Evolutionary conservation across 2,329 filamentous ascomycete genomes (phyloP), one percentile per base, ranked within the genome.

Genomic region (Plectosphaerella cucumerina): DNA sequence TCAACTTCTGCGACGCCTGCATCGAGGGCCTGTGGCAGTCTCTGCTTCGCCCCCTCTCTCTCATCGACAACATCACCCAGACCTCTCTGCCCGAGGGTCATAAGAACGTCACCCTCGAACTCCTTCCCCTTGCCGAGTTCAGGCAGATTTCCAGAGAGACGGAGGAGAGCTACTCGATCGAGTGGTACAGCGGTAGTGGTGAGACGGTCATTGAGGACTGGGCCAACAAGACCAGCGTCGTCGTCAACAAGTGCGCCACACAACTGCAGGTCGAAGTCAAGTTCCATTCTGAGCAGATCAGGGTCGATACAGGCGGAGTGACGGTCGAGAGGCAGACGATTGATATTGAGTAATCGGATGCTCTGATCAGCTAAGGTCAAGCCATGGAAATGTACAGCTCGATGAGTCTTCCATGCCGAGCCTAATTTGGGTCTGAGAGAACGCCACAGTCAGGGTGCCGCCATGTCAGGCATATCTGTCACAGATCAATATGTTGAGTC

Each of bases 11-110:
- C 54, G 44, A 56, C 41, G 62, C 61, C 26, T 65, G 62, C 45
- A 59, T 63, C 20, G 62, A 65, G 45, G 62, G 62, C 14, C 51
- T 65, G 3, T 65, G 62, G 62, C 52, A 60, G 11, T 58, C 59
- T 8, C 62, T 65, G 17, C 60, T 65, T 9, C 35, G 50, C 5
- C 49, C 53, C 4, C 55, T 65, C 37, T 53, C 55, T 4, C 46
- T 65, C 23, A 56, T 65, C 54, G 62, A 65, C 44, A 60, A 59
- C 33, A 26, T 63, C 49, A 64, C 61, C 6, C 58, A 63, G 49
- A 44, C 39, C 3, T 47, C 53, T 14, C 48, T 49, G 34, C 48
- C 53, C 4, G 54, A 59, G 22, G 56, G 60, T 44, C 56, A 53
- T 22, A 62, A 56, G 2, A 57, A 60, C 8, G 60, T 55, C 44